Evolutionary conservation across 2,329 filamentous ascomycete genomes (phyloP).

Genomic region (Pseudocercospora fijiensis): DNA sequence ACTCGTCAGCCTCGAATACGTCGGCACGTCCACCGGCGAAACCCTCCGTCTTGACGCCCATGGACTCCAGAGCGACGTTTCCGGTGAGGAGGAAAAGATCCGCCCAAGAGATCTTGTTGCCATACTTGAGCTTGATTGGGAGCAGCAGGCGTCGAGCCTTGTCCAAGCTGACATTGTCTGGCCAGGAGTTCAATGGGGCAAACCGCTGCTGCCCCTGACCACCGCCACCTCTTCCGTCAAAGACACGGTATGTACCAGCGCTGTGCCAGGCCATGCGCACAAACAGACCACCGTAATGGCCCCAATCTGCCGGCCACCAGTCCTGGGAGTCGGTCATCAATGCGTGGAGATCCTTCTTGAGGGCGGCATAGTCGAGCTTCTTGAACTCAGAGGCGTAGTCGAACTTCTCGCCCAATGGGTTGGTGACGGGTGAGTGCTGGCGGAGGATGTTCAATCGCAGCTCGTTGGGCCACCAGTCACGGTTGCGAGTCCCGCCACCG

Average conservation of each 20-base stretch:
- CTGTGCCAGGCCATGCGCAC: conserved; percentile 81
- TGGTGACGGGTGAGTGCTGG: conserved; percentile 63
- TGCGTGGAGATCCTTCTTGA: conserved; percentile 71
- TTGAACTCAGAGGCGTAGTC: conserved; percentile 73
- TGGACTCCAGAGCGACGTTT: conserved; percentile 74
- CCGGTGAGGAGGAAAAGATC: conserved; percentile 70
- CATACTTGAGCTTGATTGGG: conserved; percentile 84
- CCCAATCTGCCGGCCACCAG: conserved; percentile 80
- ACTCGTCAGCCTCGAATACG: conserved; percentile 73
- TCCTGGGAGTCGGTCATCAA: conserved; percentile 77
- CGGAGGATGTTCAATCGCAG: conserved; percentile 70
- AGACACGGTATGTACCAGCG: conserved; percentile 73
- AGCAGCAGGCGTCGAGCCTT: conserved; percentile 77
- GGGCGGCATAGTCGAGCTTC: conserved; percentile 64
- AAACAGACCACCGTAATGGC: conserved; percentile 78
- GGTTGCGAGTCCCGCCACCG: conserved; percentile 61
- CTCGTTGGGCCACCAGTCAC: conserved; percentile 72
- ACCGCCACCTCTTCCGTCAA: conserved; percentile 72
- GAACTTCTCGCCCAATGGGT: conserved; percentile 63
- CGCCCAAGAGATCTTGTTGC: conserved; percentile 78
- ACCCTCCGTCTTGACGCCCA: conserved; percentile 72
- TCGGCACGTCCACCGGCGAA: conserved; percentile 72
- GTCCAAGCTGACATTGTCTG: conserved; percentile 74
- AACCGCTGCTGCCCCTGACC: conserved; percentile 73
- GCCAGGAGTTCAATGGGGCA: conserved; percentile 78